A percentile compares a stretch with the other conserved stretches of the same genome.
Evolutionary conservation across 306 rosid genomes (phyloP).

Genomic region (Calophaca sinica): DNA sequence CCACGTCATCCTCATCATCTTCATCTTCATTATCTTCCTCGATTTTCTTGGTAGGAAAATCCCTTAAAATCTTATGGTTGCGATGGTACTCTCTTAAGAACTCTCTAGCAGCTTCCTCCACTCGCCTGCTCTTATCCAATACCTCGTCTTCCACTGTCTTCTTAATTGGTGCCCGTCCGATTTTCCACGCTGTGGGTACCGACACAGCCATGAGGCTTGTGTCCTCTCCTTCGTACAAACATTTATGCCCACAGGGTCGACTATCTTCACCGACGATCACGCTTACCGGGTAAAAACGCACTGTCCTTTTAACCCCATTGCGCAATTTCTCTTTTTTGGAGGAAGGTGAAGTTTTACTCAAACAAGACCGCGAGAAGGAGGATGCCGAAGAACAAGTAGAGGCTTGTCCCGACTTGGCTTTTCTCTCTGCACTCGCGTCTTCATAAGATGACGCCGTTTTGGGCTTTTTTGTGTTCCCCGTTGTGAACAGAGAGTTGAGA

Average conservation of each 20-base stretch:
- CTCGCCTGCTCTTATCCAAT: conserved; percentile 47
- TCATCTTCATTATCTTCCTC: neutral
- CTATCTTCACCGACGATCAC: conserved; percentile 77
- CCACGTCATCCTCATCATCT: conserved; percentile 62
- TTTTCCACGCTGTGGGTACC: conserved; percentile 70
- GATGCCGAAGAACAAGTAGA: conserved; percentile 82
- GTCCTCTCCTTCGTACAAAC: conserved; percentile 37
- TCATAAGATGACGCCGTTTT: conserved; percentile 37
- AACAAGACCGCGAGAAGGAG: conserved; percentile 82
- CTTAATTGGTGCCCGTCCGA: conserved; percentile 42
- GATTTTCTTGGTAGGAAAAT: conserved; percentile 28
- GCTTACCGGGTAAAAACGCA: conserved; percentile 80
- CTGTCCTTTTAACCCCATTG: conserved; percentile 69
- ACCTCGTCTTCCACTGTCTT: conserved; percentile 47
- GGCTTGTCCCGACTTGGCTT: conserved; percentile 49
- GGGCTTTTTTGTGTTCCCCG: conserved; percentile 50
- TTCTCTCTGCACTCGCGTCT: conserved; percentile 43
- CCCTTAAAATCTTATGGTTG: conserved; percentile 47
- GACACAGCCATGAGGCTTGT: conserved; percentile 47
- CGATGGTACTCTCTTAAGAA: conserved; percentile 62
- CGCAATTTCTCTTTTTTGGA: conserved; percentile 57
- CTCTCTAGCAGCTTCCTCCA: conserved; percentile 61
- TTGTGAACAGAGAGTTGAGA: conserved; percentile 69
- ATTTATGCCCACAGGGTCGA: conserved; percentile 69
- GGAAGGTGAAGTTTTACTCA: conserved; percentile 72